Evolutionary conservation across 176 grass and related monocot genomes (phyloP).

Genomic region (Tillandsia leiboldiana): DNA sequence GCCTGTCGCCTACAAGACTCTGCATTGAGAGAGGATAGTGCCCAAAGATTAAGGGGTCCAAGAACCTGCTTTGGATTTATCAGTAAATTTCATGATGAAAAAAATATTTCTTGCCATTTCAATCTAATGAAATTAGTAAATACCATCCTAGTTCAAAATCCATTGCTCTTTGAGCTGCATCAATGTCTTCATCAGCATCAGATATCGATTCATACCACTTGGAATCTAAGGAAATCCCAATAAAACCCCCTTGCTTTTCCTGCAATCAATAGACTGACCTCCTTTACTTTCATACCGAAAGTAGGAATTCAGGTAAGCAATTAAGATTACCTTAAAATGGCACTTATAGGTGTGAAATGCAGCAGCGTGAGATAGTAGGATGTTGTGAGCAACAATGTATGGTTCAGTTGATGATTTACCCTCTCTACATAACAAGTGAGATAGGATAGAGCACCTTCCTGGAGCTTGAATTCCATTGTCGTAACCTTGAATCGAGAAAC

Average conservation of each 20-base stretch:
- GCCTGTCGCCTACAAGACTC: conserved; percentile 58
- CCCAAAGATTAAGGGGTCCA: conserved; percentile 82
- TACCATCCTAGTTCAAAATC: conserved; percentile 97
- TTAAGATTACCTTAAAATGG: conserved; percentile 58
- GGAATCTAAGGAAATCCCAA: conserved; percentile 69
- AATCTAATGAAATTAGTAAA: conserved; percentile 11
- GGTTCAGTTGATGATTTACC: conserved; percentile 87
- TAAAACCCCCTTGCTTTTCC: conserved; percentile 53
- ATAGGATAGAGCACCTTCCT: conserved; percentile 73
- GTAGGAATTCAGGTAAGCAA: too few relatives aligned
- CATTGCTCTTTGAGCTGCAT: conserved; percentile 69
- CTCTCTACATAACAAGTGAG: conserved; percentile 65
- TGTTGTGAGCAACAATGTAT: conserved; percentile 70
- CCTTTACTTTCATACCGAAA: not conserved
- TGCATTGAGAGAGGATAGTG: conserved; percentile 75
- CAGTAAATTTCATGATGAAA: conserved; percentile 20
- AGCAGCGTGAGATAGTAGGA: conserved; percentile 71
- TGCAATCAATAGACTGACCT: conserved; percentile 15
- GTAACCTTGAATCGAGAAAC: conserved; percentile 66
- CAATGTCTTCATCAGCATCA: conserved; percentile 49
- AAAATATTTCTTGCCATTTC: not conserved
- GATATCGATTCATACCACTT: conserved; percentile 87
- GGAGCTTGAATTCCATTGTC: conserved; percentile 81
- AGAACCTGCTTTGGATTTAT: conserved; percentile 47
- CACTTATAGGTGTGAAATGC: conserved; percentile 56